phyloP scores from a whole-genome alignment of 2,329 filamentous ascomycete species.

The Gliomastix tumulicola region DNA sequence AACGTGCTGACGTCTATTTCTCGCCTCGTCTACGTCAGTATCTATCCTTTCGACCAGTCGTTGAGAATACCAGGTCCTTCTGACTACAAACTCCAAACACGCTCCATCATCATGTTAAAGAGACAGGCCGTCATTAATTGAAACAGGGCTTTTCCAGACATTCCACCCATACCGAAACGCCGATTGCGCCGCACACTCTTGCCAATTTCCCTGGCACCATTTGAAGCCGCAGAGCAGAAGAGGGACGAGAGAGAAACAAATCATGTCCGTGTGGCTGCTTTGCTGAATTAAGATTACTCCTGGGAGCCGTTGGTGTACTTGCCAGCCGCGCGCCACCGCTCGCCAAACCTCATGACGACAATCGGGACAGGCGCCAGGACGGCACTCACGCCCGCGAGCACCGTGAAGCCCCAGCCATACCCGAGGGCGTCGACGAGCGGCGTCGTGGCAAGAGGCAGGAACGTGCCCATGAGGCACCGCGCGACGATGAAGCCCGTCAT shows the following conservation, averaged over 20 bases:
- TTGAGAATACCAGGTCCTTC: too few species aligned
- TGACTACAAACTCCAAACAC: too few species aligned
- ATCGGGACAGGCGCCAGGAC: slow-evolving; percentile 42
- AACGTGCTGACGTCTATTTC: too few species aligned
- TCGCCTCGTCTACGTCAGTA: too few species aligned
- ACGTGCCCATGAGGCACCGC: slow-evolving; percentile 47
- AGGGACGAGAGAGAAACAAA: neutral
- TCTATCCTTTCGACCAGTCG: too few species aligned
- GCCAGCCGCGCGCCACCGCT: slow-evolving; percentile 39
- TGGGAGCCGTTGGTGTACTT: slow-evolving; percentile 4
- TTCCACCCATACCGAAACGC: too few species aligned
- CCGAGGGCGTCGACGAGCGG: slow-evolving; percentile 41
- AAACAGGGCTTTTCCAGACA: too few species aligned
- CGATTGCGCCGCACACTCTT: too few species aligned
- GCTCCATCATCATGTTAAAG: too few species aligned
- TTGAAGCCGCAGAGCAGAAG: neutral
- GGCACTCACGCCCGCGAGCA: slow-evolving; percentile 33
- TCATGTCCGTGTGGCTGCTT: too few species aligned
- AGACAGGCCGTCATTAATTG: too few species aligned
- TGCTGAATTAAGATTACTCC: neutral
- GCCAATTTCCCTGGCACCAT: too few species aligned
- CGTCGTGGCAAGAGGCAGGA: slow-evolving; percentile 43
- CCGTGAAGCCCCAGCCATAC: slow-evolving; percentile 42
- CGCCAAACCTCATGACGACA: slow-evolving; percentile 41
- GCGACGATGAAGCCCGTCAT: slow-evolving; percentile 50